Base-by-base conservation (phyloP, 2,329 filamentous ascomycete species). In the Colletotrichum euphorbiae region DNA sequence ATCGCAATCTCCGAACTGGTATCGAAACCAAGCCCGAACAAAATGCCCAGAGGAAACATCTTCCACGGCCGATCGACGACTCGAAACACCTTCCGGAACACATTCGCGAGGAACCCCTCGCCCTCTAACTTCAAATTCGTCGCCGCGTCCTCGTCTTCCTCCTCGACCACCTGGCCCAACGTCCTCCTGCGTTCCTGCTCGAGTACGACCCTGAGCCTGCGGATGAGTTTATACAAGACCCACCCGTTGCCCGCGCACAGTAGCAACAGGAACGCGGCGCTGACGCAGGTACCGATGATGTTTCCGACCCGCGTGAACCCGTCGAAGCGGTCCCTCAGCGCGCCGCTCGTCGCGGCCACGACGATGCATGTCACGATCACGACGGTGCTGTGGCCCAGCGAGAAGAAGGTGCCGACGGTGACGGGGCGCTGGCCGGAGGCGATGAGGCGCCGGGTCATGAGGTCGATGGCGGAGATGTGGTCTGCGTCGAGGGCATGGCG, bases 401-500 rank as follows among this genome's bases (percentile, higher is more conserved):
- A 95, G 83, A 99, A 98, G 77, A 93, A 98, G 1, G 93, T 97
- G 48, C 95, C 96, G 1, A 98, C 95, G 0, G 94, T 95, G 11
- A 97, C 94, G 2, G 95, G 94, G 2, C 89, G 88, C 75, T 96
- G 93, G 17, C 93, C 94, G 0, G 92, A 88, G 0, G 94, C 94
- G 42, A 98, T 89, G 24, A 98, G 87, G 6, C 95, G 90, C 3
- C 96, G 87, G 1, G 96, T 98, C 90, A 97, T 97, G 42, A 98
- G 87, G 79, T 98, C 95, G 74, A 98, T 99, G 71, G 94, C 95
- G 73, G 80, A 80, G 74, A 86, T 87, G 77, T 98, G 96, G 79
- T 98, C 95, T n/a, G 95, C 96, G 75, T 98, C 96, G 50, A 98
- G 88, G n/a, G 95, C 95, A 83, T 98, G 95, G 46, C 95, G 91